phyloP scores from a whole-genome alignment of 148 eudicot species.

The Tetragonia tetragonoides region DNA sequence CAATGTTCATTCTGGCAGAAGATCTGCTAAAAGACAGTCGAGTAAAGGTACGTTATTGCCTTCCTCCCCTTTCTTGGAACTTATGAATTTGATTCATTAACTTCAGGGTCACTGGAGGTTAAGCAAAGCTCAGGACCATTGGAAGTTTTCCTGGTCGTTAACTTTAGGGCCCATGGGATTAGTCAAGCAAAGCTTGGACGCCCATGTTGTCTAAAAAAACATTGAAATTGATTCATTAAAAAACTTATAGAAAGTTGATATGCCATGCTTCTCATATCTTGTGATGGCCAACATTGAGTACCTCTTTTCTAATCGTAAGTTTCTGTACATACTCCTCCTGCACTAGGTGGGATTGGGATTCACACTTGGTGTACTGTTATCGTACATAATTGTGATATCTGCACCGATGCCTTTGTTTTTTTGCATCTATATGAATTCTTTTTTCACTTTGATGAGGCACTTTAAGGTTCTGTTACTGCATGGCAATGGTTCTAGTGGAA shows the following conservation, averaged over 20 bases:
- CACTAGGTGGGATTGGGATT: background rate
- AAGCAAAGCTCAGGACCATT: no score
- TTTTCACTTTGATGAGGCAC: no score
- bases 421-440: no score
- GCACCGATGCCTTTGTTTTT: no score
- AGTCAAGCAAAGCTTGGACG: no score
- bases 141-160: no score
- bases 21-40: slow-evolving; percentile 39
- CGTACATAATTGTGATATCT: no score
- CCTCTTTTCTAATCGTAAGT: background rate
- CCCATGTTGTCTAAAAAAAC: background rate
- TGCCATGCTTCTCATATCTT: background rate
- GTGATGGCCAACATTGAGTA: background rate
- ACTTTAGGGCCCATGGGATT: no score
- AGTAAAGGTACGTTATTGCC: slow-evolving; percentile 41
- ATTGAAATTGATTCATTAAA: background rate
- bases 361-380: background rate
- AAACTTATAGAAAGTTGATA: background rate
- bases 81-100: no score
- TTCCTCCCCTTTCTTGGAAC: background rate
- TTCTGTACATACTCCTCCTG: background rate
- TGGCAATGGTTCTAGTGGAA: background rate
- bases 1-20: slow-evolving; percentile 32
- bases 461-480: background rate
- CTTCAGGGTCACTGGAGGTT: no score